Percentiles rank a stretch among this genome's conserved stretches.
phyloP scores from a whole-genome alignment of 208 protist species.

The Wallacemonas rigidus region DNA sequence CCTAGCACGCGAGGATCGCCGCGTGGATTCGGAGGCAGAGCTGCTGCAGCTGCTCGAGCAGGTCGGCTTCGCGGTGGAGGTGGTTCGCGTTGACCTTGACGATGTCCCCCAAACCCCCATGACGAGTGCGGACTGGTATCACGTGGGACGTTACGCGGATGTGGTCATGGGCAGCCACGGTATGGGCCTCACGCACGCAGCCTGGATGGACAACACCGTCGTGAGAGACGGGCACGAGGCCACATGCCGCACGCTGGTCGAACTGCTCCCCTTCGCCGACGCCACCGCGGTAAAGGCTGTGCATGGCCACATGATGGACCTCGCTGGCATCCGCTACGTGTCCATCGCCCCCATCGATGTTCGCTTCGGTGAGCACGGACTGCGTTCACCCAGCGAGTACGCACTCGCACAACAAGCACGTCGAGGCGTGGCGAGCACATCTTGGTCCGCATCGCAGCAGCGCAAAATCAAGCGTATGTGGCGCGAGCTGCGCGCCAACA shows the following conservation, averaged over 20 bases:
- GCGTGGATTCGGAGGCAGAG: slow-evolving; percentile 30
- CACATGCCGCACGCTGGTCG: slow-evolving; percentile 34
- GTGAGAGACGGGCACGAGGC: no score
- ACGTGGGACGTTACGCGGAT: slow-evolving; percentile 48
- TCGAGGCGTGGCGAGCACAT: not conserved
- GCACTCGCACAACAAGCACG: not conserved
- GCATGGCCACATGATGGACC: slow-evolving; percentile 9
- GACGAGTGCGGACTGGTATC: slow-evolving; percentile 38
- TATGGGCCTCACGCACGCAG: slow-evolving; percentile 34
- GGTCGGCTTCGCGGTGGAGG: slow-evolving; percentile 46
- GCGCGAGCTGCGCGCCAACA: not conserved
- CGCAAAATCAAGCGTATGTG: not conserved
- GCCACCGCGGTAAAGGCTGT: slow-evolving; percentile 26
- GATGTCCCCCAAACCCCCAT: slow-evolving; percentile 4
- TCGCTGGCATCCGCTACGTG: slow-evolving; percentile 28
- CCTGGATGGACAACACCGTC: slow-evolving; percentile 47
- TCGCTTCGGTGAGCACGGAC: slow-evolving; percentile 8
- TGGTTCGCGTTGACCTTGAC: slow-evolving; percentile 21
- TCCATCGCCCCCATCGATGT: slow-evolving; percentile 29
- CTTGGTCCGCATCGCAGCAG: not conserved
- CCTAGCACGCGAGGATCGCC: slow-evolving; percentile 34
- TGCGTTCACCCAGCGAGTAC: not conserved
- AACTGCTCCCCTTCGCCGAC: slow-evolving; percentile 45
- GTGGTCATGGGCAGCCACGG: slow-evolving; percentile 52
- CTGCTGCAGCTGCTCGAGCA: slow-evolving; percentile 32